Percentiles rank a stretch among this genome's conserved stretches.
These are phyloP conservation scores for Paraphoma chrysanthemicola DNA, from an alignment of 2,329 filamentous ascomycete genomes.

Conservation along the genomic window DNA sequence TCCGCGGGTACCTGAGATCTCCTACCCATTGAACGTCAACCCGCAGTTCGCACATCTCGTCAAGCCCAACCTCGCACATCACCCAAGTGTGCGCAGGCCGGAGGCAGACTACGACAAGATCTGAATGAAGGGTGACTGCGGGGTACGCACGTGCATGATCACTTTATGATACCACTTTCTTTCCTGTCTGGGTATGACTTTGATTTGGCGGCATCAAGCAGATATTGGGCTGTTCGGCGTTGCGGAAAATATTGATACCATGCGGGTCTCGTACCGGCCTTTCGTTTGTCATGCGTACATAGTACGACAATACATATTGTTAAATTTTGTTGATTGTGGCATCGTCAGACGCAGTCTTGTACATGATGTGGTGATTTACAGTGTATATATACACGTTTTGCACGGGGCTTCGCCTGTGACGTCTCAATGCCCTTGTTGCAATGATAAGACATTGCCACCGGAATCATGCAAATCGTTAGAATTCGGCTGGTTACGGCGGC, in stretches of 20 bases:
- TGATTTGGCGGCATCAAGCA: constrained; percentile 1
- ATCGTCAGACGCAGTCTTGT: not conserved
- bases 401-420: constrained; percentile 7
- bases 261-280: not conserved
- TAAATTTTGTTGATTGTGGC: not conserved
- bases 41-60: constrained; percentile 62
- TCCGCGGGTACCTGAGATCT: constrained; percentile 61
- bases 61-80: constrained; percentile 64
- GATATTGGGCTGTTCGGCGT: not conserved
- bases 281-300: not conserved
- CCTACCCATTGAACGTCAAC: constrained; percentile 61
- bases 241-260: not conserved
- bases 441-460: too few species aligned
- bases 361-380: constrained; percentile 15
- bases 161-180: constrained; percentile 42
- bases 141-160: not conserved
- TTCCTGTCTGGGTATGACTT: constrained; percentile 6
- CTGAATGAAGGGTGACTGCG: constrained; percentile 7
- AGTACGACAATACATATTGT: not conserved
- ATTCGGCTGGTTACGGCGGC: too few species aligned
- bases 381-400: constrained; percentile 21
- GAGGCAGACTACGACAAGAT: constrained; percentile 41
- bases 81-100: constrained; percentile 51
- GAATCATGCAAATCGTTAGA: too few species aligned
- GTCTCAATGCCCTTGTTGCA: too few species aligned